phyloP scores from a whole-genome alignment of 2,329 filamentous ascomycete species.

The Chaetomium strumarium region DNA sequence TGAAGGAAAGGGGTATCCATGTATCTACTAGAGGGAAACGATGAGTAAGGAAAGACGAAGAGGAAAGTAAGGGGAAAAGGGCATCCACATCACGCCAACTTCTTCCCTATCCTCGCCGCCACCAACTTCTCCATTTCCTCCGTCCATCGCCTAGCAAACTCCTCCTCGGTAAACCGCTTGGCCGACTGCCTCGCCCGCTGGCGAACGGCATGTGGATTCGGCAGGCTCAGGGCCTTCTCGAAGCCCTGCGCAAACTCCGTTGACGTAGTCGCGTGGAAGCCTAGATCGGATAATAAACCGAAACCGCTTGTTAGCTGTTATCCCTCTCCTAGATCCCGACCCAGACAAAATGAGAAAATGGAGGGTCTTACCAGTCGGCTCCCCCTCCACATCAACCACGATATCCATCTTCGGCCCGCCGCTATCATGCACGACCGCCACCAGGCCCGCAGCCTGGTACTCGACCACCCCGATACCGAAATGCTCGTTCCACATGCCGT shows the following conservation, averaged over 20 bases:
- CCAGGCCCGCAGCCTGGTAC: conserved; percentile 91
- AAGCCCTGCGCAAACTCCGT: conserved; percentile 78
- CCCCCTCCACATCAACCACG: conserved; percentile 71
- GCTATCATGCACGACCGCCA: conserved; percentile 87
- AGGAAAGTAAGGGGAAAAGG: neutral
- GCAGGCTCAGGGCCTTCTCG: conserved; percentile 65
- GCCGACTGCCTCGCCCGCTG: conserved; percentile 71
- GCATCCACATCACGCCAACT: neutral
- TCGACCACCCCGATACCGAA: conserved; percentile 98
- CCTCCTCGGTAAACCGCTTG: conserved; percentile 78
- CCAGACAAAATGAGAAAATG: neutral
- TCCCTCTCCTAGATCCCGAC: neutral
- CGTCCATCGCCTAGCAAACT: conserved; percentile 76
- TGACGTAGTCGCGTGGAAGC: conserved; percentile 77
- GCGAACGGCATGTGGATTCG: conserved; percentile 70
- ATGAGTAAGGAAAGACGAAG: neutral
- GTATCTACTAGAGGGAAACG: conserved; percentile 10
- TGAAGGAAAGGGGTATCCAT: conserved; percentile 24
- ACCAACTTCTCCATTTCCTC: conserved; percentile 69
- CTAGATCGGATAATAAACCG: conserved; percentile 35
- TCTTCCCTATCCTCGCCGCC: neutral
- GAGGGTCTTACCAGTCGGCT: conserved; percentile 60
- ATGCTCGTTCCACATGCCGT: conserved; percentile 99
- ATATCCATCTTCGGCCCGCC: conserved; percentile 94
- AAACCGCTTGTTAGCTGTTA: neutral